Base-by-base conservation (phyloP, 805 yeast species). In the Torulaspora delbrueckii region DNA sequence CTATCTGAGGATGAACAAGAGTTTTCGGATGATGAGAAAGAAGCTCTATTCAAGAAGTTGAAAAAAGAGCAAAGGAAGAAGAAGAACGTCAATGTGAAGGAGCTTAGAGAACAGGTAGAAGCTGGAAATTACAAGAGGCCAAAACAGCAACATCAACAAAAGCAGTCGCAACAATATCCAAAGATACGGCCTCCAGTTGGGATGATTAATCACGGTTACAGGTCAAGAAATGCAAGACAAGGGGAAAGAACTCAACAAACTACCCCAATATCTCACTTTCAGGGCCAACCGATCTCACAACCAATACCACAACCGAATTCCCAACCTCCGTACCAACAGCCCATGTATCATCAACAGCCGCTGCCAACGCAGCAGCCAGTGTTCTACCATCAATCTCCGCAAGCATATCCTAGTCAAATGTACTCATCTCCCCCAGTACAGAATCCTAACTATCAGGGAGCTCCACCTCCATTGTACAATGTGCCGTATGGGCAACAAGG, bases 1-100 rank as follows among this genome's bases (percentile, higher is more conserved):
- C 67, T 91, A 25, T 88, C 96, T 0, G 89, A 82, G 55, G 95
- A 86, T 25, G 98, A 93, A 63, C 95, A 87, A 63, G 98, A 91
- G 61, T 91, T 83, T 55, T 86, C 96, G 1, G 98, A 93, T 63
- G 98, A 93, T 65, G 98, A 91, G 60, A 78, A 78, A 50, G 98
- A 93, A 63, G 76, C 80, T 55, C 82, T 78, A 28, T 78, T 77
- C 37, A 90, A 84, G 60, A 77, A 75, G 43, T 65, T 73, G 18
- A 81, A 76, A 62, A 86, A 84, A 66, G 77, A 76, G 47, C 77
- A 78, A 65, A 79, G 77, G 55, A 74, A 72, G 49, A 73, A 69
- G 50, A 72, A 67, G 46, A 53, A 54, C 12, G 55, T 25, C 31
- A 41, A 32, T 40, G 42, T 24, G 51, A 48, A 37, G 32, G 40